Evolutionary conservation across 225 moss, liverwort and hornwort species (phyloP), one percentile per base, ranked within the genome.

Genomic region (Lunularia cruciata): DNA sequence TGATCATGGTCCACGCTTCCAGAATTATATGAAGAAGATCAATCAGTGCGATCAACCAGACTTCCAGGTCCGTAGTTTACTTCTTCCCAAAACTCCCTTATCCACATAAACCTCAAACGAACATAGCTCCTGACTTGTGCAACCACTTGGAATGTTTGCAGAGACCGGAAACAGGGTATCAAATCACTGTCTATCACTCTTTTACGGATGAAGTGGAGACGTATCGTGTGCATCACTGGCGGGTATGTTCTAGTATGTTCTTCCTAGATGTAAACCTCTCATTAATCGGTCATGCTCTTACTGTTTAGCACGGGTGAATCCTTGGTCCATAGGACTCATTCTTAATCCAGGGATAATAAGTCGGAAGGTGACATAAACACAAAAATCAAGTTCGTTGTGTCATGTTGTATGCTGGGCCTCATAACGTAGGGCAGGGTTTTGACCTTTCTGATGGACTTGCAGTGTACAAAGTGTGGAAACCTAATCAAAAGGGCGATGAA

Each of bases 161-260:
- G 79, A 72, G 76, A 34, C 75, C 80, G 15, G 4, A 68, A 20
- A 55, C 61, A 49, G 80, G 80, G 6, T 72, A 76, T 68, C 49
- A 57, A 3, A 25, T 80, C 1, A 67, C 68, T n/a, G 61, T 80
- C 45, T 76, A 45, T 51, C 80, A 80, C 54, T 33, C 36, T 12
- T 80, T 80, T 47, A 63, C 26, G 16, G 47, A 67, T 39, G 80
- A 80, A 60, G 80, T 76, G 52, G 76, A 72, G 27, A 5, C 31
- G 14, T 76, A 76, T 68, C 49, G 76, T 38, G 63, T 63, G 33
- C 80, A 80, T 80, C 76, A 72, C 30, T 80, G 80, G 80, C 72
- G 42, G 79, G 79, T 80, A 63, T 42, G 73, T 20, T 78, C 1
- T 47, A 1, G 9, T 25, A n/a, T n/a, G n/a, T n/a, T n/a, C n/a